Evolutionary conservation across 1,284 basidiomycete species (phyloP).

Genomic region (Rhodotorula sp.): DNA sequence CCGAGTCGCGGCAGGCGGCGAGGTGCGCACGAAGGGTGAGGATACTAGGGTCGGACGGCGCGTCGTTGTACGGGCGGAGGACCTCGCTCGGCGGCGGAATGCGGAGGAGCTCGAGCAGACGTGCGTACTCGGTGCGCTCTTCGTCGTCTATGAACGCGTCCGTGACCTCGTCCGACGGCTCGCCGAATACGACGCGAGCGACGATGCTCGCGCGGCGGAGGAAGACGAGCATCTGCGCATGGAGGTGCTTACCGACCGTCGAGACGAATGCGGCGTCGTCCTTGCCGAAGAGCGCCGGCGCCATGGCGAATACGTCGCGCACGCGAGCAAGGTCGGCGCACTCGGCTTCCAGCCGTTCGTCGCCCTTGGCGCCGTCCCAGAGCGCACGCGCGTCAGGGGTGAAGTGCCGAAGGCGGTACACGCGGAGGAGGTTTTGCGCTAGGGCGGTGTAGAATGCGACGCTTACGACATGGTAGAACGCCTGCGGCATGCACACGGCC

Average conservation of each 20-base stretch:
- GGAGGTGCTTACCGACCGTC: slow-evolving; percentile 70
- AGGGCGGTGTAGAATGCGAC: slow-evolving; percentile 86
- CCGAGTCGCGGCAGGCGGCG: slow-evolving; percentile 5
- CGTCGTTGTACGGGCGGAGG: slow-evolving; percentile 51
- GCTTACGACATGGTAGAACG: slow-evolving; percentile 78
- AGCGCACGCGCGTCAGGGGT: not conserved
- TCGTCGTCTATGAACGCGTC: slow-evolving; percentile 9
- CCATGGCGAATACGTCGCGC: slow-evolving; percentile 4
- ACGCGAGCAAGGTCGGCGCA: not conserved
- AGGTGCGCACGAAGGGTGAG: slow-evolving; percentile 23
- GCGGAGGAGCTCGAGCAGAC: slow-evolving; percentile 71
- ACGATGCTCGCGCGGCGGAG: slow-evolving; percentile 35
- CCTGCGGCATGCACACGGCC: slow-evolving; percentile 82
- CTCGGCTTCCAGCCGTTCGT: not conserved
- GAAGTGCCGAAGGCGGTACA: slow-evolving; percentile 48
- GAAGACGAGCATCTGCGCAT: slow-evolving; percentile 67
- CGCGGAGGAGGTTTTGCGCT: slow-evolving; percentile 76
- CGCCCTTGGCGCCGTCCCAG: not conserved
- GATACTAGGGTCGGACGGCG: not conserved
- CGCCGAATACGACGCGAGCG: slow-evolving; percentile 26
- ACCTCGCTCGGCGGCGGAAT: slow-evolving; percentile 72
- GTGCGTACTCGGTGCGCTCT: slow-evolving; percentile 66
- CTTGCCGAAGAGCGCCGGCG: slow-evolving; percentile 5
- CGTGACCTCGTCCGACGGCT: not conserved
- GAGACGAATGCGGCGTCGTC: slow-evolving; percentile 10